Percentiles rank a stretch among this genome's conserved stretches.
These are phyloP conservation scores for Solanum raphanifolium DNA, from an alignment of 257 asterid species.

Conservation along the genomic window DNA sequence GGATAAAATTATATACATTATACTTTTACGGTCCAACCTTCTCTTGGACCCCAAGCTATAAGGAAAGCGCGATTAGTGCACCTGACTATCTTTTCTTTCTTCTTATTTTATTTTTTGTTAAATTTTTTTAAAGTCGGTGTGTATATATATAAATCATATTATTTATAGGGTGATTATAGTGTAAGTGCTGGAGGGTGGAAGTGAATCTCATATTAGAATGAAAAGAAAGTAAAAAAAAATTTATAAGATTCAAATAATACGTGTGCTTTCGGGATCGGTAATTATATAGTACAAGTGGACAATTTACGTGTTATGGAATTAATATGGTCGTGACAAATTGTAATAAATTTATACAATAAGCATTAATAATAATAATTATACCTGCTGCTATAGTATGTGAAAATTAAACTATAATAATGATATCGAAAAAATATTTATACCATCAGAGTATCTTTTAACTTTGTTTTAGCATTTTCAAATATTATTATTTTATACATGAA, in stretches of 20 bases:
- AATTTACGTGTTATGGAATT: background rate
- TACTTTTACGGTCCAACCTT: rapidly evolving
- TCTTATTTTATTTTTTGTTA: background rate
- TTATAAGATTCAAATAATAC: background rate
- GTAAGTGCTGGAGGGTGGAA: background rate
- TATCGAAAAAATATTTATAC: background rate
- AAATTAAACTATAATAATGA: background rate
- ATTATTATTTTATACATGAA: background rate
- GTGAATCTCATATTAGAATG: background rate
- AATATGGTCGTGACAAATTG: background rate
- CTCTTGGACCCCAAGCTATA: background rate
- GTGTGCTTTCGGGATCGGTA: background rate
- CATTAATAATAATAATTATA: background rate
- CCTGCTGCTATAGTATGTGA: background rate
- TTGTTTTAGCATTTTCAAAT: background rate
- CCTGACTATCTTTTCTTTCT: background rate
- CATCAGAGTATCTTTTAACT: background rate
- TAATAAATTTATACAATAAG: background rate
- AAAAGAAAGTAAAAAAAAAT: background rate
- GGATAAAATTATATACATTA: background rate
- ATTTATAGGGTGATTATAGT: background rate
- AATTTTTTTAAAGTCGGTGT: background rate
- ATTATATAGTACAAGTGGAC: background rate
- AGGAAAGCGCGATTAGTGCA: background rate
- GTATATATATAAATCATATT: conserved; percentile 2